Evolutionary conservation across 768 basidiomycete genomes (phyloP), one percentile per base, ranked within the genome.

Genomic region (Coprinellus aureogranulatus): DNA sequence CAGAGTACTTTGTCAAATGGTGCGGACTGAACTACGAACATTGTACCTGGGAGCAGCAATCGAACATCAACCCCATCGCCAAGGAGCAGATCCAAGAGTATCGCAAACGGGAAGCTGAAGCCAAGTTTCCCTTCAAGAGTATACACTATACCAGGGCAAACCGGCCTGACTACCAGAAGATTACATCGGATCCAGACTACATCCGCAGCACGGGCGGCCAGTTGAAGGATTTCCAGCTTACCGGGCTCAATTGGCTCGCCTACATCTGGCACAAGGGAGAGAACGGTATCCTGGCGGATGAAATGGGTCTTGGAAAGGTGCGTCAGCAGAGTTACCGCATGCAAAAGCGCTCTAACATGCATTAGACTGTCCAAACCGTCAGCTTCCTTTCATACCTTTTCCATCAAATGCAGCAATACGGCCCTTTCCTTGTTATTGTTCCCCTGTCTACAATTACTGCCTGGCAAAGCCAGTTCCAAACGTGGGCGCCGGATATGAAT

Each of bases 281-380:
- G 65, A 98, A 98, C 68, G 97, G 97, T 20, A 97, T 99, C 58
- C 76, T 99, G 34, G 97, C 97, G 0, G 97, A 99, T 67, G 97
- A 99, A 81, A 99, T 98, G 97, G 97, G 97, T 70, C 88, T 99
- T 25, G 97, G 97, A 54, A 99, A 99, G 85, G 83, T 90, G 61
- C 46, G 64, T 59, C 62, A 10, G 18, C 34, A 6, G 34, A 34
- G 58, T 39, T 30, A 26, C 47, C 23, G 22, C n/a, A 34, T 48
- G 22, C 48, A 34, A 0, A n/a, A 55, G 46, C 54, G 4, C 34
- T 46, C 46, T n/a, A 58, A n/a, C 58, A 65, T 50, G 66, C 47
- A 39, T 55, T 41, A 93, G 90, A 93, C 91, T 20, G 95, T 99
- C 6, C 97, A 99, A 79, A 95, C 95, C 0, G 96, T 98, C 11